phyloP scores from a whole-genome alignment of 2,329 filamentous ascomycete genomes.

The Pseudocercospora eumusae region DNA sequence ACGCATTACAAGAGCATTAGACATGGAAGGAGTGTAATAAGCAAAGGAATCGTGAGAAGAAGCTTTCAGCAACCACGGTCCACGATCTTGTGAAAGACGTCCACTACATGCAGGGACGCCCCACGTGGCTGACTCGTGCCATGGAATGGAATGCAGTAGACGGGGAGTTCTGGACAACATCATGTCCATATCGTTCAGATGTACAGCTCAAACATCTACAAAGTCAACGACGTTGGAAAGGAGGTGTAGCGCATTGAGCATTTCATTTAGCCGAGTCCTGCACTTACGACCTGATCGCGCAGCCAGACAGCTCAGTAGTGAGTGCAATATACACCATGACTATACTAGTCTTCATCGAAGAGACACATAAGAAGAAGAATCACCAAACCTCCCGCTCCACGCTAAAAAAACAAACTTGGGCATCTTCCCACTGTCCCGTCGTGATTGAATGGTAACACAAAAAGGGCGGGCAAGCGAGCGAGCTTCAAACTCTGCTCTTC shows the following conservation, averaged over 20 bases:
- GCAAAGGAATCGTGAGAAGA: not conserved
- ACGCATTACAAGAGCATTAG: constrained; percentile 7
- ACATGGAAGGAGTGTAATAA: not conserved
- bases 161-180: not conserved
- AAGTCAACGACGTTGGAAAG: not conserved
- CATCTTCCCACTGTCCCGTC: not conserved
- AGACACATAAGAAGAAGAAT: constrained; percentile 1
- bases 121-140: not conserved
- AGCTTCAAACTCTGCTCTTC: constrained; percentile 3
- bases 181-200: not conserved
- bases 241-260: not conserved
- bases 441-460: constrained; percentile 4
- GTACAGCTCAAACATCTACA: not conserved
- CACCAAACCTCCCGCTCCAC: constrained; percentile 9
- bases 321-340: constrained; percentile 13
- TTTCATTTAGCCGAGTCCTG: not conserved
- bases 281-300: not conserved
- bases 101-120: not conserved
- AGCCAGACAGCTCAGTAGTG: constrained; percentile 7
- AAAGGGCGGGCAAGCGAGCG: not conserved
- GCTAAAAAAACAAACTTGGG: not conserved
- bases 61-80: not conserved
- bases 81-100: not conserved
- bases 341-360: not conserved
- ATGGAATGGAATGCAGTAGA: not conserved